Evolutionary conservation across 192 early-diverging fungal species (phyloP), one percentile per base, ranked within the genome.

Genomic region (Allomyces macrogynus): DNA sequence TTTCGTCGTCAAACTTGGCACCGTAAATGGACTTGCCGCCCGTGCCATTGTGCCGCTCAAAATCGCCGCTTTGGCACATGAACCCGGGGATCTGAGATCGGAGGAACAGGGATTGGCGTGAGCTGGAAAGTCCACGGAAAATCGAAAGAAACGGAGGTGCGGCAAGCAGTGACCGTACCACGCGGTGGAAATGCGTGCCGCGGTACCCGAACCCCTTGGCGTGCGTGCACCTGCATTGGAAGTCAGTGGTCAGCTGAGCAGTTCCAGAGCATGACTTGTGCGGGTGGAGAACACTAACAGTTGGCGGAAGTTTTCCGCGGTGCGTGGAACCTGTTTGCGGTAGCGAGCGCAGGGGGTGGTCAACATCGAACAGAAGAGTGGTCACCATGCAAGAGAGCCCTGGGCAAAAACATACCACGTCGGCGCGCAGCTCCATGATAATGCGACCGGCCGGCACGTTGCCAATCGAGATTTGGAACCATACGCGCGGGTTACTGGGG

Each of bases 1-100:
- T 92, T 76, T 92, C 94, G 72, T 96, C 93, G 54, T 75, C 80
- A 69, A 96, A 96, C 81, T 89, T 93, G 64, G 78, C 80, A 64
- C 93, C 85, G 65, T 87, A 90, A 69, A 90, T 90, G 32, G 84
- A 84, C 69, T 87, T 84, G 69, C 88, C 88, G 69, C 88, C 88
- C 12, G 86, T 87, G 72, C 88, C 88, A 68, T 90, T 81, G 66
- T 78, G 76, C 66, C 76, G 80, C 42, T 86, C 87, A 64, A 90
- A 87, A 71, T 90, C 88, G 42, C 88, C 88, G 65, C 91, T 90
- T 76, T 95, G 49, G 20, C 49, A 57, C 49, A 57, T 57, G 20
- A 57, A 57, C 3, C 49, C 49, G 12, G 49, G 49, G 20, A 57
- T 57, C 49, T 57, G 32, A 7, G 32, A 40, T 7, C 32, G 32